Evolutionary conservation across 1,284 basidiomycete species (phyloP).

Genomic region (Cryptococcus sp.): DNA sequence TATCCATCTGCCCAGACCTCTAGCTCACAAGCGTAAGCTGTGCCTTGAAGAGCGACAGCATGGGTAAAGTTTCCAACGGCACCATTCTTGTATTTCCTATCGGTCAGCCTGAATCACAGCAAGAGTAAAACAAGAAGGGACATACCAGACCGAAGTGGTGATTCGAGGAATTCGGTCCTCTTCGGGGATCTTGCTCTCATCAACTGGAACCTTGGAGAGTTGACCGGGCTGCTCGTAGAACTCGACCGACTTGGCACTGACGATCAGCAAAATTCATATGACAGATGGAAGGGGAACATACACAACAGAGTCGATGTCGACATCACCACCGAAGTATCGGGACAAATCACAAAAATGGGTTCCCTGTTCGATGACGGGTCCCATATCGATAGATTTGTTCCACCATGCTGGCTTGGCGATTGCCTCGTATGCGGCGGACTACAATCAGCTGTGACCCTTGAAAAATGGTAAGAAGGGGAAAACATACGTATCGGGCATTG

Average conservation of each 20-base stretch:
- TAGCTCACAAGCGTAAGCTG: conserved; percentile 86
- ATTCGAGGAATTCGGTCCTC: conserved; percentile 48
- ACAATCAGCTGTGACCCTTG: conserved; percentile 6
- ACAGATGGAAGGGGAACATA: conserved; percentile 14
- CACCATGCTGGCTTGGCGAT: conserved; percentile 95
- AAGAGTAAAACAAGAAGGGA: conserved; percentile 12
- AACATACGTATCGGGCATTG: conserved; percentile 79
- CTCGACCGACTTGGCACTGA: conserved; percentile 73
- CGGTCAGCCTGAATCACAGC: conserved; percentile 1
- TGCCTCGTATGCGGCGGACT: conserved; percentile 74
- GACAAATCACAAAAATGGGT: conserved; percentile 71
- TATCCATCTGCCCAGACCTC: conserved; percentile 90
- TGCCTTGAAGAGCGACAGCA: conserved; percentile 80
- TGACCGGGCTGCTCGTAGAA: conserved; percentile 86
- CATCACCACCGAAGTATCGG: conserved; percentile 96
- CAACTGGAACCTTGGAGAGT: conserved; percentile 65
- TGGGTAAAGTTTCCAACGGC: conserved; percentile 88
- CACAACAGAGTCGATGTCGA: conserved; percentile 76
- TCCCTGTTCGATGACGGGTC: conserved; percentile 93
- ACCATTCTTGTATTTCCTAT: conserved; percentile 84
- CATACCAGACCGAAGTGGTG: conserved; percentile 52
- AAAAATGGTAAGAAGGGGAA: background rate
- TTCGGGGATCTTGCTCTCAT: conserved; percentile 46
- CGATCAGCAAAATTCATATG: conserved; percentile 2
- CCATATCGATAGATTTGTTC: conserved; percentile 77